phyloP scores from a whole-genome alignment of 345 rosid genomes.

The Odontarrhena argentea region DNA sequence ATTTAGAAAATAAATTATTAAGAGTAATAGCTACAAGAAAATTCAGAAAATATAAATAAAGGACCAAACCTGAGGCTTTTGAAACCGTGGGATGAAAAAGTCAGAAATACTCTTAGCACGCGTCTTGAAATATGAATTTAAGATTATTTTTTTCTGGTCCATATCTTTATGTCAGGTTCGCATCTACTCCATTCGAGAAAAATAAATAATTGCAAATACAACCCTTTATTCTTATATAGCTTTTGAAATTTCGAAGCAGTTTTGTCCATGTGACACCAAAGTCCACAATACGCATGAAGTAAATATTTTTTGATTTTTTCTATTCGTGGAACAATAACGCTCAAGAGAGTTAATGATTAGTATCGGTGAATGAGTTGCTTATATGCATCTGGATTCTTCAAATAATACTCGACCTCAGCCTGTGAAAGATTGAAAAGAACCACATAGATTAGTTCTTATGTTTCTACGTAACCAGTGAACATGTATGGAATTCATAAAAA shows the following conservation, averaged over 20 bases:
- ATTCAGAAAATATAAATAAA: not conserved
- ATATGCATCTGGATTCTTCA: constrained; percentile 60
- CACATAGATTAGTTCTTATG: constrained; percentile 7
- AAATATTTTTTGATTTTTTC: too few relatives aligned
- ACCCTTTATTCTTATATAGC: not conserved
- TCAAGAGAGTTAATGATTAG: constrained; percentile 29
- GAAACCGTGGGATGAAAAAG: constrained; percentile 16
- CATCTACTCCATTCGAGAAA: not conserved
- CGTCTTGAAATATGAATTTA: constrained; percentile 20
- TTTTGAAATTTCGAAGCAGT: not conserved
- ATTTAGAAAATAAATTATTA: too few relatives aligned
- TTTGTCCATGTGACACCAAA: not conserved
- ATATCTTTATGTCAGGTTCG: constrained; percentile 26
- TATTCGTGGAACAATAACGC: too few relatives aligned
- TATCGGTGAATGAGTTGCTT: constrained; percentile 86
- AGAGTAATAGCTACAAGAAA: not conserved
- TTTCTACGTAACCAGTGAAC: constrained; percentile 6
- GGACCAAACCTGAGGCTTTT: constrained; percentile 15
- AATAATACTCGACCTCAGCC: constrained; percentile 70
- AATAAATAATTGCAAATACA: not conserved
- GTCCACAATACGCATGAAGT: not conserved
- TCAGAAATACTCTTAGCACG: constrained; percentile 8
- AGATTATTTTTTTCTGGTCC: not conserved
- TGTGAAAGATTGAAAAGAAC: constrained; percentile 34
- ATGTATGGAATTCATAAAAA: not conserved